A percentile compares a stretch with the other conserved stretches of the same genome.
phyloP scores from a whole-genome alignment of 192 early-diverging fungal species.

The Glomus cerebriforme region DNA sequence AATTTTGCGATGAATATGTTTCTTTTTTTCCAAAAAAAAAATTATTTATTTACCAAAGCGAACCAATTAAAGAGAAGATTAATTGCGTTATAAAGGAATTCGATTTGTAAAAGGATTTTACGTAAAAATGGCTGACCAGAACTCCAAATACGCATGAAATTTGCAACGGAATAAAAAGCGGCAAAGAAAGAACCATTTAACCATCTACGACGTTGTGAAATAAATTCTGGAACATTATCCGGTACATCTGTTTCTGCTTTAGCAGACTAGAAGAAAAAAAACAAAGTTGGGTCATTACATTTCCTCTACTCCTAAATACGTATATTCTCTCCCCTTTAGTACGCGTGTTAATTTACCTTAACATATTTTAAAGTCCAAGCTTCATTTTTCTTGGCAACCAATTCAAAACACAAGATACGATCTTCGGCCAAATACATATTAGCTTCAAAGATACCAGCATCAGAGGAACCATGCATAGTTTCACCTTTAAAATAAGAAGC shows the following conservation, averaged over 20 bases:
- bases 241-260: slow-evolving; percentile 95
- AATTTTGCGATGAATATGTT: slow-evolving; percentile 11
- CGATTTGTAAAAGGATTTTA: slow-evolving; percentile 67
- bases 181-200: slow-evolving; percentile 93
- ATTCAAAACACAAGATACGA: slow-evolving; percentile 94
- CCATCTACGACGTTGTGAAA: slow-evolving; percentile 94
- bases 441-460: slow-evolving; percentile 73
- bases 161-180: slow-evolving; percentile 72
- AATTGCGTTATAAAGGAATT: slow-evolving; percentile 81
- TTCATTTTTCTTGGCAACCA: slow-evolving; percentile 80
- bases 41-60: slow-evolving; percentile 46
- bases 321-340: no score
- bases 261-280: slow-evolving; percentile 42
- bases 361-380: slow-evolving; percentile 88
- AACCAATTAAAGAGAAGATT: slow-evolving; percentile 88
- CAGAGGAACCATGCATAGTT: slow-evolving; percentile 63
- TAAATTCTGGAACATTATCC: slow-evolving; percentile 82
- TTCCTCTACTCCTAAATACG: no score
- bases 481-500: slow-evolving; percentile 93
- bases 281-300: no score
- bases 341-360: slow-evolving; percentile 43
- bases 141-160: slow-evolving; percentile 71
- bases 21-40: slow-evolving; percentile 33
- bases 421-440: slow-evolving; percentile 96
- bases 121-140: slow-evolving; percentile 70